Conservation (phyloP, 1,284 basidiomycete species). For the Wallemia ichthyophaga region DNA sequence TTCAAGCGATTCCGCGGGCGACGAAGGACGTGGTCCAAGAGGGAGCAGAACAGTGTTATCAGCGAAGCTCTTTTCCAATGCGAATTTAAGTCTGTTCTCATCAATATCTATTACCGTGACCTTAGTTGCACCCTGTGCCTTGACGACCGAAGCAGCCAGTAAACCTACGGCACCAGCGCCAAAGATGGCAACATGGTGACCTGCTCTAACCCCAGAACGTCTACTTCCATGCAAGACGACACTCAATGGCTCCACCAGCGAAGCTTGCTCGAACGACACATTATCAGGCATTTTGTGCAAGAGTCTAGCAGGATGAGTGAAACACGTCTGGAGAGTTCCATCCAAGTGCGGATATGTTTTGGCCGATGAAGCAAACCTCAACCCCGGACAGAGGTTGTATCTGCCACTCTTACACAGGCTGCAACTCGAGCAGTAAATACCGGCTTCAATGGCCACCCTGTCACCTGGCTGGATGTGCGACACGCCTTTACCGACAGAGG, state of each 20-base stretch:
- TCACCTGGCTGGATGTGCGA: conserved; percentile 40
- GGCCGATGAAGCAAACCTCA: conserved; percentile 68
- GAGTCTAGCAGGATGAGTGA: conserved; percentile 39
- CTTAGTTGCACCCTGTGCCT: conserved; percentile 33
- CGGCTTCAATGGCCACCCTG: conserved; percentile 77
- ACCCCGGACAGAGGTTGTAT: conserved; percentile 69
- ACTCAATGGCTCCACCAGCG: conserved; percentile 67
- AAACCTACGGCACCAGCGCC: conserved; percentile 79
- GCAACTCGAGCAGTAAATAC: conserved; percentile 46
- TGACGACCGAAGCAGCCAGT: conserved; percentile 48
- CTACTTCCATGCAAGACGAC: conserved; percentile 59
- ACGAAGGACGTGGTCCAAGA: conserved; percentile 15
- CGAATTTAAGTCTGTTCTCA: conserved; percentile 43
- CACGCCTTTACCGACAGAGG: conserved; percentile 36
- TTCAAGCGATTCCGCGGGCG: conserved; percentile 25
- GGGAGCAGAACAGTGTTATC: conserved; percentile 39
- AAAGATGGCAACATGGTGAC: conserved; percentile 49
- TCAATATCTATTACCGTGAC: conserved; percentile 66
- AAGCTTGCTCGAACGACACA: conserved; percentile 43
- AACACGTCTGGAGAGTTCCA: conserved; percentile 55
- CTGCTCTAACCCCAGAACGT: conserved; percentile 28
- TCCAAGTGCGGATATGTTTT: conserved; percentile 80
- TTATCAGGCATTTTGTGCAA: conserved; percentile 35
- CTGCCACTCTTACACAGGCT: conserved; percentile 17
- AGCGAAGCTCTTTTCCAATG: conserved; percentile 39